Base-by-base conservation (phyloP, 2,329 filamentous ascomycete species). In the Rhynchosporium graminicola region DNA sequence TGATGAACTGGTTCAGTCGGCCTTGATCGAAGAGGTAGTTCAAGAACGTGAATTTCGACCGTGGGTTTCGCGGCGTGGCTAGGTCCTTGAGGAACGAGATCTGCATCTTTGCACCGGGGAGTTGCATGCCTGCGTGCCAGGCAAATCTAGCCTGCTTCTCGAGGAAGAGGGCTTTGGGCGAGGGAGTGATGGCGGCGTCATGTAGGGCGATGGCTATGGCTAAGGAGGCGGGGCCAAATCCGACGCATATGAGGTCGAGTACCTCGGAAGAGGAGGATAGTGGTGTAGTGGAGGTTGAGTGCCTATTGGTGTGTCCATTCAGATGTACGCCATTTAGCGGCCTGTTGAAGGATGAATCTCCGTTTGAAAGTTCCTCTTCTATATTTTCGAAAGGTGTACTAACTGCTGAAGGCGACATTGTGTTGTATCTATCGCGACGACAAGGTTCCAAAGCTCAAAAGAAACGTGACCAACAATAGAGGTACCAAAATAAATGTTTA, bases 51-150 rank as follows among this genome's bases (percentile, higher is more conserved):
- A 98, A 98, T 71, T 92, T 84, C 68, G 91, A 96, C 67, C 89
- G 86, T 7, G 94, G 94, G 74, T 98, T 87, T 63, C 94, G 84
- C 68, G 97, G 82, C 3, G 91, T 95, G 3, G 94, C 94, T 76
- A 98, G 85, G 74, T 98, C 94, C 79, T 98, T 98, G 79, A 98
- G 84, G 79, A 97, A 98, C 10, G 91, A 96, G 70, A 98, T 98
- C 75, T 98, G 94, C 94, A 98, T 98, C 78, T 90, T 92, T 58
- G 93, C 91, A 4, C 92, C 93, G 0, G 92, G 91, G 3, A 98
- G 84, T 63, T 97, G 86, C 94, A 98, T 98, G 63, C 94, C 94
- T 0, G 92, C 87, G 76, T 98, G 94, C 94, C 94, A 98, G 62
- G 90, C 86, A 73, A 98, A 98, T 51, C 82, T 79, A 40, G 80